Evolutionary conservation across 73 alveolate species (phyloP).

Genomic region (Paramecium bursaria): DNA sequence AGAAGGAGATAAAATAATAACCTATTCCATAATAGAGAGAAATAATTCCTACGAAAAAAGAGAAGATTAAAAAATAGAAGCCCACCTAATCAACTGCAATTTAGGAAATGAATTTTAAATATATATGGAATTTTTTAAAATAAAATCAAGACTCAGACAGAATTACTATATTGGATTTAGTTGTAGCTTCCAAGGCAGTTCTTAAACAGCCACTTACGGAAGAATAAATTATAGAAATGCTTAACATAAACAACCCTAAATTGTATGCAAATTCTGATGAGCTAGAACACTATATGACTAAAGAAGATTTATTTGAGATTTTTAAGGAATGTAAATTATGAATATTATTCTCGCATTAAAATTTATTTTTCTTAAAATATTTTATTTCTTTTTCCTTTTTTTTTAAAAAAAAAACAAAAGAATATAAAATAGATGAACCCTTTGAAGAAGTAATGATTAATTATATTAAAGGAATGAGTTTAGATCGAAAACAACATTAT

Average conservation of each 20-base stretch:
- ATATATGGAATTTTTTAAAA: constrained; percentile 44
- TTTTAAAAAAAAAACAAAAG: too few species aligned
- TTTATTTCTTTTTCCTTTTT: not conserved
- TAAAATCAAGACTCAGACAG: not conserved
- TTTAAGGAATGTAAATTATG: constrained; percentile 52
- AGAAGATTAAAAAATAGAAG: constrained; percentile 15
- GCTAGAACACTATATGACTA: not conserved
- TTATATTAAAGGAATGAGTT: too few species aligned
- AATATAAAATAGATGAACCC: too few species aligned
- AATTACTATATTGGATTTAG: not conserved
- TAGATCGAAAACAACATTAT: constrained; percentile 42
- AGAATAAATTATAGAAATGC: constrained; percentile 29
- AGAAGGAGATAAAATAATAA: too few species aligned
- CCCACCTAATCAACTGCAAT: constrained; percentile 1
- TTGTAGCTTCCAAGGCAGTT: constrained; percentile 11
- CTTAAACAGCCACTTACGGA: constrained; percentile 25
- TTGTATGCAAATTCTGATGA: not conserved
- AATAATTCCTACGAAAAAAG: too few species aligned
- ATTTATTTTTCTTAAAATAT: not conserved
- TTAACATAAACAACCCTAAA: constrained; percentile 16
- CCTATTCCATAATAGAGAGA: too few species aligned
- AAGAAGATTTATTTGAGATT: constrained; percentile 32
- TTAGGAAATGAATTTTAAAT: constrained; percentile 30
- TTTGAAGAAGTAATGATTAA: too few species aligned
- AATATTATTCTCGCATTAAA: not conserved